phyloP scores from a whole-genome alignment of 306 rosid species.

The Dryas octopetala region DNA sequence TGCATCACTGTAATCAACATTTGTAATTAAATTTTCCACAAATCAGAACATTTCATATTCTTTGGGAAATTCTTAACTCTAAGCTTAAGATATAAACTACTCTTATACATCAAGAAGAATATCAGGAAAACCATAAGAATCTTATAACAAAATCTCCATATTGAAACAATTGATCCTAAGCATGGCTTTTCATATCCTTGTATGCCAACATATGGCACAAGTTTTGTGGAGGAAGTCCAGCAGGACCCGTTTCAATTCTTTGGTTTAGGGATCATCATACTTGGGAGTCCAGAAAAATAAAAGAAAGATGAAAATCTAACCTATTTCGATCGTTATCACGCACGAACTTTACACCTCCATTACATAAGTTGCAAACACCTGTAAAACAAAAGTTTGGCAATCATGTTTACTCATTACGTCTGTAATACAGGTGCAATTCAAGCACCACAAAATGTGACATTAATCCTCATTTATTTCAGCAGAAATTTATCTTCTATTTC shows the following conservation, averaged over 20 bases:
- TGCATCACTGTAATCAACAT: neutral
- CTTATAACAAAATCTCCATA: too few relatives aligned
- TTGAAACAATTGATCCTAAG: too few relatives aligned
- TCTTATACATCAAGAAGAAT: neutral
- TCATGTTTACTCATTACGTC: neutral
- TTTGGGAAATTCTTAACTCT: neutral
- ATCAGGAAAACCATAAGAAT: neutral
- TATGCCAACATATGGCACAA: too few relatives aligned
- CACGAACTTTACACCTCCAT: conserved; percentile 90
- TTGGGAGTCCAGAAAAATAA: neutral
- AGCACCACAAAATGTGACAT: too few relatives aligned
- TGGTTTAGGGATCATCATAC: neutral
- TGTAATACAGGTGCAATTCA: too few relatives aligned
- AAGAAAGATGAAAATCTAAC: conserved; percentile 25
- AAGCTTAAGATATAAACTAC: neutral
- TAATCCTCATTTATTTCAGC: too few relatives aligned
- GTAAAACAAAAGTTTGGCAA: conserved; percentile 10
- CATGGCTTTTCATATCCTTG: too few relatives aligned
- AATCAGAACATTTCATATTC: neutral
- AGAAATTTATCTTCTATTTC: too few relatives aligned
- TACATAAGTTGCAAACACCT: conserved; percentile 94
- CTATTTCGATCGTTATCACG: conserved; percentile 73
- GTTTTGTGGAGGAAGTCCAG: too few relatives aligned
- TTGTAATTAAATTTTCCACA: too few relatives aligned
- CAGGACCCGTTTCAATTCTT: too few relatives aligned